Evolutionary conservation across 345 rosid genomes (phyloP).

Genomic region (Sisymbrium irio): DNA sequence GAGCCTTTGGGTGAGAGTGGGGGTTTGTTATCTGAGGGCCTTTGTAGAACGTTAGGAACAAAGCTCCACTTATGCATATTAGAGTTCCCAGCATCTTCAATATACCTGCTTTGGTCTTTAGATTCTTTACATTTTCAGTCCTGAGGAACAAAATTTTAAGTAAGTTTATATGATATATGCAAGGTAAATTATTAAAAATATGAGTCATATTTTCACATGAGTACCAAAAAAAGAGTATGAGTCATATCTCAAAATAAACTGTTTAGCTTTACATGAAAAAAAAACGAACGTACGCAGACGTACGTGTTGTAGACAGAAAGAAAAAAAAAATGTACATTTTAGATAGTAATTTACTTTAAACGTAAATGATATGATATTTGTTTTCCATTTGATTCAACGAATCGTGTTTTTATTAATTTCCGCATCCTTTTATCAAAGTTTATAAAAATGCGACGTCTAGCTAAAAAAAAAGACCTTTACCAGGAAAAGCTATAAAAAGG

Average conservation of each 20-base stretch:
- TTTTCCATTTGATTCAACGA: background rate
- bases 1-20: constrained; percentile 7
- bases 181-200: background rate
- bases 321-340: too few species aligned
- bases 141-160: constrained; percentile 15
- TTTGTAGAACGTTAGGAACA: constrained; percentile 51
- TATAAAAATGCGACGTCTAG: constrained; percentile 11
- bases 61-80: constrained; percentile 55
- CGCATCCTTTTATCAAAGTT: constrained; percentile 1
- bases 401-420: background rate
- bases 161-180: background rate
- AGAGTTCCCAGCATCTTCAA: constrained; percentile 53
- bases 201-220: background rate
- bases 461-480: constrained; percentile 18
- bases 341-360: background rate
- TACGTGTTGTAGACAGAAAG: background rate
- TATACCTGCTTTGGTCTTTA: constrained; percentile 46
- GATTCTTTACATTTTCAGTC: constrained; percentile 41
- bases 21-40: constrained; percentile 45
- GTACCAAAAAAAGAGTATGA: too few species aligned
- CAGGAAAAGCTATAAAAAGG: background rate
- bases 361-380: background rate
- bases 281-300: background rate
- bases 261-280: background rate
- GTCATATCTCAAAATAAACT: background rate